Evolutionary conservation across 495 filamentous ascomycete species (phyloP).

Genomic region (Neurospora sp.): DNA sequence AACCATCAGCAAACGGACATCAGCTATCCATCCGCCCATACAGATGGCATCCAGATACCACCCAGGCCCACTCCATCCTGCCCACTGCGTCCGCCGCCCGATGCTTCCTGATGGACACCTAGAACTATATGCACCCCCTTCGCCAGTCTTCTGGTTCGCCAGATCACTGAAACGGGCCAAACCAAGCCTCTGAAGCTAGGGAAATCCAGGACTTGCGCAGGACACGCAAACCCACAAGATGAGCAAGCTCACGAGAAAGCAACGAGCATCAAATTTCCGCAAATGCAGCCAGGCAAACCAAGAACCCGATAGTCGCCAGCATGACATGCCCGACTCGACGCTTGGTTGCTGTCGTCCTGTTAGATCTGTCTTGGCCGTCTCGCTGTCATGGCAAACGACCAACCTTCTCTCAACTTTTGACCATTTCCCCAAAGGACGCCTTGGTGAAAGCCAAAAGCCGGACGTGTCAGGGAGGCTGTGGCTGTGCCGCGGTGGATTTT

Average conservation of each 20-base stretch:
- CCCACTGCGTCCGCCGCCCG: not conserved
- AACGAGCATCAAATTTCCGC: not conserved
- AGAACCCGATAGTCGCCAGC: not conserved
- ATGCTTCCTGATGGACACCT: not conserved
- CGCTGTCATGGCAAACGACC: not conserved
- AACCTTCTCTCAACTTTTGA: not conserved
- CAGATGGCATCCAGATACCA: not conserved
- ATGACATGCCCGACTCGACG: not conserved
- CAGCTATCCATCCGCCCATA: not conserved
- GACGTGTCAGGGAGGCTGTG: not conserved
- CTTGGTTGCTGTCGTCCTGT: not conserved
- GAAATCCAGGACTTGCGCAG: not conserved
- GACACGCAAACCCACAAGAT: not conserved
- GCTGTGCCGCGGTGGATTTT: not conserved
- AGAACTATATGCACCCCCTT: not conserved
- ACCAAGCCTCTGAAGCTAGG: not conserved
- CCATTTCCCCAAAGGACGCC: slow-evolving; percentile 8
- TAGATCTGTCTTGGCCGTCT: not conserved
- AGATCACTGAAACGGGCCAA: not conserved
- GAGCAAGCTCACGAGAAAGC: not conserved
- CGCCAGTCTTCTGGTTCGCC: not conserved
- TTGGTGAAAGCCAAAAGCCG: slow-evolving; percentile 7
- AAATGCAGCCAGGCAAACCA: not conserved
- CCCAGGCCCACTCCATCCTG: not conserved
- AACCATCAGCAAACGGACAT: not conserved